Conservation (phyloP, 2,329 filamentous ascomycete species). For the Lachnellula subtilissima region DNA sequence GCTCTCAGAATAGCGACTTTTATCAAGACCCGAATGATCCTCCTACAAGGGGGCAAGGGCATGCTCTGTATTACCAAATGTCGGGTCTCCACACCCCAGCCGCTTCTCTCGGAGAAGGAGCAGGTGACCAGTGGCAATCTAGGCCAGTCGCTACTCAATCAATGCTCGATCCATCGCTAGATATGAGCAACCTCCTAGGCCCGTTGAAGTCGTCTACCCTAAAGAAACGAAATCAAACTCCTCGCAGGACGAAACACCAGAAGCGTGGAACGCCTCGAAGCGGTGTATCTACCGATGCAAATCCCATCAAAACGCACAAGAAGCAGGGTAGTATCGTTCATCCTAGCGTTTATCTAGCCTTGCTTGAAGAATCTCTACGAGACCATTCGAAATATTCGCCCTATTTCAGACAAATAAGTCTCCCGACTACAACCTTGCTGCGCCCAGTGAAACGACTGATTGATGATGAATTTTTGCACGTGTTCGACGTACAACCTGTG, state of each 20-base stretch:
- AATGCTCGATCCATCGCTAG: not conserved
- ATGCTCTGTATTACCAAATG: too few relatives aligned
- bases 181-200: not conserved
- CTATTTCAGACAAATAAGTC: not conserved
- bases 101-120: too few relatives aligned
- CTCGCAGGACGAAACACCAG: not conserved
- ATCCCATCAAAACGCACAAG: not conserved
- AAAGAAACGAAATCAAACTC: not conserved
- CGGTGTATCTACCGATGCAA: not conserved
- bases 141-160: not conserved
- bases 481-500: not conserved
- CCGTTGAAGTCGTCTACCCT: not conserved
- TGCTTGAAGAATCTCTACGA: not conserved
- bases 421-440: not conserved
- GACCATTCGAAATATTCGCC: not conserved
- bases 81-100: too few relatives aligned
- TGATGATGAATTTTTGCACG: not conserved
- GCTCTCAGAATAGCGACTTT: too few relatives aligned
- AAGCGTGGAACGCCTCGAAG: not conserved
- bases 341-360: not conserved
- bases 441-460: not conserved
- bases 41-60: too few relatives aligned
- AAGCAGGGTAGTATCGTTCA: not conserved
- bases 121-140: too few relatives aligned
- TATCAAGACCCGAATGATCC: too few relatives aligned